Base-by-base conservation (phyloP, 192 early-diverging fungal genomes). In the Umbelopsis ramanniana region DNA sequence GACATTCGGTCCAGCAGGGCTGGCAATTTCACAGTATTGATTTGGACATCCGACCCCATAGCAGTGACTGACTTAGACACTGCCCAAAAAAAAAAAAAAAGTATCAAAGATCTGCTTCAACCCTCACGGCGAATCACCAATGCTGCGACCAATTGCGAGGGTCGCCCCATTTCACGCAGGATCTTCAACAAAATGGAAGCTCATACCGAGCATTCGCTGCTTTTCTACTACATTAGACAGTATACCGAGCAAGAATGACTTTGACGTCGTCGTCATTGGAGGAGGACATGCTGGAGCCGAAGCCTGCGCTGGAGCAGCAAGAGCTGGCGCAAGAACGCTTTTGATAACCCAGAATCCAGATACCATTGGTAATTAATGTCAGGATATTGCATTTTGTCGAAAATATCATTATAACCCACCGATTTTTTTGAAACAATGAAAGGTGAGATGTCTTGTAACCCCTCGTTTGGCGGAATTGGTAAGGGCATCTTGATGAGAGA, bases 401-500 rank as follows among this genome's bases (percentile, higher is more conserved):
- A 40, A 15, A 70, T 14, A n/a, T 2, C 9, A 24, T 12, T 6
- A 21, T n/a, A 22, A 43, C 33, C n/a, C 15, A 17, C 21, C 29
- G 24, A 53, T 5, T 6, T 46, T 52, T 52, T 40, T 43, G 37
- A 26, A 48, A 14, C 43, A 23, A 45, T 21, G 24, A 12, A 73
- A 87, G 87, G 93, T 23, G 93, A 94, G 74, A 91, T 94, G 92
- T 94, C 93, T 17, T 94, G 93, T 74, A 94, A 94, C 71, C 93
- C 93, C 29, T 93, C 93, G 0, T 93, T 94, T 83, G 93, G 93
- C 46, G 93, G 93, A 6, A 86, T 94, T 8, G 93, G 93, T 6
- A 94, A 94, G 71, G 93, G 93, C n/a, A 83, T 89, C 17, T 78
- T 94, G 26, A 91, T 94, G 22, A 82, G 87, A 66, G 93, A 94